phyloP scores from a whole-genome alignment of 2,329 filamentous ascomycete species.

The Aspergillus nomiae region DNA sequence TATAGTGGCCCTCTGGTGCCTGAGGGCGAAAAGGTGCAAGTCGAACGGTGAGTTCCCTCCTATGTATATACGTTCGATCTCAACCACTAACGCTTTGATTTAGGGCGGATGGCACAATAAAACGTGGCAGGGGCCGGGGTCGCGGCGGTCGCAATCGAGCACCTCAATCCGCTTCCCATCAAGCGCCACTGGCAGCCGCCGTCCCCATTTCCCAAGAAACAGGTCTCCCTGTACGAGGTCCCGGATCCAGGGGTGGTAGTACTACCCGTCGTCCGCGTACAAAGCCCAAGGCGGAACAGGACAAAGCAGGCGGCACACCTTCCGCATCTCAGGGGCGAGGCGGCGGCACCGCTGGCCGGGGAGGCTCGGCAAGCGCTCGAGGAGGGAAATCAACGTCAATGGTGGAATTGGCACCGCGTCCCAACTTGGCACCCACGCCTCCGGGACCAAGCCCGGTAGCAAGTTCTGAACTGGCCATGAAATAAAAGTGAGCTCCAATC shows the following conservation, averaged over 20 bases:
- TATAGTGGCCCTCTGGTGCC: slow-evolving; percentile 90
- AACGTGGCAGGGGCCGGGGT: slow-evolving; percentile 60
- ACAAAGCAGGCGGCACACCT: slow-evolving; percentile 67
- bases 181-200: slow-evolving; percentile 74
- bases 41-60: slow-evolving; percentile 57
- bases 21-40: slow-evolving; percentile 75
- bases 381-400: slow-evolving; percentile 32
- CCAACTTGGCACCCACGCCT: slow-evolving; percentile 26
- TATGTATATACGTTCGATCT: not conserved
- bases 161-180: slow-evolving; percentile 69
- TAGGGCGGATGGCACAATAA: slow-evolving; percentile 73
- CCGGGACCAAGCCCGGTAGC: slow-evolving; percentile 24
- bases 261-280: slow-evolving; percentile 79
- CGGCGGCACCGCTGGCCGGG: slow-evolving; percentile 29
- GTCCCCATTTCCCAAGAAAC: slow-evolving; percentile 89
- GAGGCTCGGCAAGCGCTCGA: slow-evolving; percentile 28
- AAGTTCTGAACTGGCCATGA: slow-evolving; percentile 31
- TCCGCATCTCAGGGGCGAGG: slow-evolving; percentile 31
- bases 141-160: slow-evolving; percentile 56
- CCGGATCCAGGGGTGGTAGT: slow-evolving; percentile 75
- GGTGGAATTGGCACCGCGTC: slow-evolving; percentile 32
- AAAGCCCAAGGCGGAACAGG: slow-evolving; percentile 78
- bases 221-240: slow-evolving; percentile 69
- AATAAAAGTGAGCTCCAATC: slow-evolving; percentile 21
- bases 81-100: slow-evolving; percentile 19